Evolutionary conservation across 345 rosid genomes (phyloP).

Genomic region (rapeseed (Brassica napus)): Da-Ae NC_063452.1:45494001-45494500

Average conservation of each 20-base stretch:
- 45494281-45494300: not conserved
- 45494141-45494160: not conserved
- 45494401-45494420: not conserved
- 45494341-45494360: not conserved
- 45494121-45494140: not conserved
- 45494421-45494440: not conserved
- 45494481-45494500: not conserved
- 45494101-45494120: not conserved
- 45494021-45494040: not conserved
- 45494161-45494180: not conserved
- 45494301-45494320: not conserved
- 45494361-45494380: not conserved
- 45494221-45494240: conserved; percentile 5
- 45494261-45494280: not conserved
- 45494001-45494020: not conserved
- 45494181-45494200: conserved; percentile 2
- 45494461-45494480: no score
- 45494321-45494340: not conserved
- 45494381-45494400: not conserved
- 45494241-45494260: not conserved
- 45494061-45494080: not conserved
- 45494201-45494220: not conserved
- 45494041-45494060: conserved; percentile 1
- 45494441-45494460: no score
- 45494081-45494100: not conserved